phyloP scores from a whole-genome alignment of 768 basidiomycete species.

The Daedalea quercina region DNA sequence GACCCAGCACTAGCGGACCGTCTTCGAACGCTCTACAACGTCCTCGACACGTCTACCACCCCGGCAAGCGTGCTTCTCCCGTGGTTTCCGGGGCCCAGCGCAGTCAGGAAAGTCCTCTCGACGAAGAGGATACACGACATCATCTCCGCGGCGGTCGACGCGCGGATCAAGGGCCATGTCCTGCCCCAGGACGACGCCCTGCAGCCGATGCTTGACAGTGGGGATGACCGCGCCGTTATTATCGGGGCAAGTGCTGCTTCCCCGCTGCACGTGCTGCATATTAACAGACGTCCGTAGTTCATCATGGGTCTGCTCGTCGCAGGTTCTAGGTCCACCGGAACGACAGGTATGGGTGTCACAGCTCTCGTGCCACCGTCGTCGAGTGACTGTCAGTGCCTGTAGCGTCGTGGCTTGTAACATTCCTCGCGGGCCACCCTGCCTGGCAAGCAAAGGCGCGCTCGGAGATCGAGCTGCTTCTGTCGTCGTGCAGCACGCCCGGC shows the following conservation, averaged over 20 bases:
- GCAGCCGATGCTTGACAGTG: constrained; percentile 66
- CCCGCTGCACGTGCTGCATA: background rate
- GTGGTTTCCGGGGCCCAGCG: constrained; percentile 70
- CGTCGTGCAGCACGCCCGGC: constrained; percentile 24
- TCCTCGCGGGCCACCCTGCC: constrained; percentile 57
- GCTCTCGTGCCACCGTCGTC: background rate
- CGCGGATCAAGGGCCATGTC: constrained; percentile 50
- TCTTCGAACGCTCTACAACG: constrained; percentile 60
- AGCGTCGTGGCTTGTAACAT: constrained; percentile 74
- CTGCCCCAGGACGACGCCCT: constrained; percentile 53
- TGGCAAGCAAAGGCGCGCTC: constrained; percentile 56
- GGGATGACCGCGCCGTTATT: constrained; percentile 61
- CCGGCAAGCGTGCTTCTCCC: constrained; percentile 68
- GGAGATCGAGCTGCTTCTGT: constrained; percentile 54
- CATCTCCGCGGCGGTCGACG: constrained; percentile 46
- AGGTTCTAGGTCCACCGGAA: constrained; percentile 75
- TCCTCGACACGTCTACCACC: constrained; percentile 63
- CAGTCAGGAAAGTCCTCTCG: constrained; percentile 62
- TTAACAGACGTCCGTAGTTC: constrained; percentile 41
- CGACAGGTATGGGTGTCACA: constrained; percentile 40
- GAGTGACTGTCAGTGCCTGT: background rate
- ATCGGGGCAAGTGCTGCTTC: constrained; percentile 50
- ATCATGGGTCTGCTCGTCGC: constrained; percentile 79
- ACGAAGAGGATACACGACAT: constrained; percentile 77
- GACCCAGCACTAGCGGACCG: constrained; percentile 54